Percentiles rank a stretch among this genome's conserved stretches.
Conservation (phyloP, 176 grass and related monocot species). For the Leersia perrieri region DNA sequence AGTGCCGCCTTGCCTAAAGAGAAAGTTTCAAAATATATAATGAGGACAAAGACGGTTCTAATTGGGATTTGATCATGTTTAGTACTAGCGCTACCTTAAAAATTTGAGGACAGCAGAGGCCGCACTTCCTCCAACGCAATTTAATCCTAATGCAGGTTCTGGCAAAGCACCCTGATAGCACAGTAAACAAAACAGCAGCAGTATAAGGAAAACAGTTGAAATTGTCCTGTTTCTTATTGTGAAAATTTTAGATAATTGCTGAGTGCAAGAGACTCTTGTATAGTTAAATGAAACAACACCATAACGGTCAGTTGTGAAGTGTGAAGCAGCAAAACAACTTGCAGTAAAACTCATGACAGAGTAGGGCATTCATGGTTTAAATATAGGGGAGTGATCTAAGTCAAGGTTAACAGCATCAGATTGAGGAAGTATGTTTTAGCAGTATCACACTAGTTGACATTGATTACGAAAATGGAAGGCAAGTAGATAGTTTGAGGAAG, state of each 20-base stretch:
- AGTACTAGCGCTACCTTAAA: constrained; percentile 46
- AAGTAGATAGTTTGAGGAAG: background rate
- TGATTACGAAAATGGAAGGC: background rate
- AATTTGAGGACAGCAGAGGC: constrained; percentile 76
- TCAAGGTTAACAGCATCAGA: background rate
- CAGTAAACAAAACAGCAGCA: constrained; percentile 13
- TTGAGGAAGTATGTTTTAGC: background rate
- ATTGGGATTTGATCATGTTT: background rate
- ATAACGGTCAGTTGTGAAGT: background rate
- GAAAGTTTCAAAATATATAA: background rate
- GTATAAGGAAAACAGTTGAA: constrained; percentile 18
- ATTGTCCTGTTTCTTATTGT: background rate
- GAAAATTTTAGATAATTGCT: background rate
- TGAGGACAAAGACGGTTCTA: background rate
- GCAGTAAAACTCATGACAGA: background rate
- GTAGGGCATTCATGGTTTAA: background rate
- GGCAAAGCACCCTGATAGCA: constrained; percentile 71
- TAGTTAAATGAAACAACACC: background rate
- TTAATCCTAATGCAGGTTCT: constrained; percentile 86
- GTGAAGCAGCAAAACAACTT: background rate
- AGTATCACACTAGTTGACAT: background rate
- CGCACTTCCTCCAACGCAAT: constrained; percentile 85
- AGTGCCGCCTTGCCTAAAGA: constrained; percentile 74
- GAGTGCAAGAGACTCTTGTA: background rate
- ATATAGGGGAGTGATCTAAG: background rate